A percentile compares a stretch with the other conserved stretches of the same genome.
phyloP scores from a whole-genome alignment of 495 filamentous ascomycete species.

The Neurospora sp. region DNA sequence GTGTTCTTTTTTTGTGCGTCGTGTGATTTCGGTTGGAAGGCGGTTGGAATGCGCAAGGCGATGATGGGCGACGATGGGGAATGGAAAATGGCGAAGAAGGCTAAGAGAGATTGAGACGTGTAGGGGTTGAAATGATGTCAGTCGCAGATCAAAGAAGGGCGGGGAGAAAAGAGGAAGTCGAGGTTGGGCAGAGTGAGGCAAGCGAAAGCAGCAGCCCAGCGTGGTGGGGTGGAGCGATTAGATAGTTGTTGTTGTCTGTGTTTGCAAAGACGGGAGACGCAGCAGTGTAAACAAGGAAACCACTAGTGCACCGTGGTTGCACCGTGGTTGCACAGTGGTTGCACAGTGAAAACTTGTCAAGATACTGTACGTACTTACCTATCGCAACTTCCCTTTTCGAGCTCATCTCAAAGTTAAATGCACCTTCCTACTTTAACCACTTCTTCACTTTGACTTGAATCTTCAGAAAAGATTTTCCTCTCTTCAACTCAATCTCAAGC shows the following conservation, averaged over 20 bases:
- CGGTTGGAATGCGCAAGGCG: constrained; percentile 1
- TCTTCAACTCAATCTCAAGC: neutral
- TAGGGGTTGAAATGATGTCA: constrained; percentile 18
- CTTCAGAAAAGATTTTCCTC: neutral
- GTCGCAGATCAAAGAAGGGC: constrained; percentile 7
- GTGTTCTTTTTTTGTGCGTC: neutral
- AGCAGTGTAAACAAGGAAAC: neutral
- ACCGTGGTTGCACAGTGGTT: neutral
- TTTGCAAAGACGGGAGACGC: neutral
- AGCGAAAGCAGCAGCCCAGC: neutral
- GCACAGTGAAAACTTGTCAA: neutral
- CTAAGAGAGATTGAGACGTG: constrained; percentile 7
- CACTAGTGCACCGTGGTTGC: neutral
- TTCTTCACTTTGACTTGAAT: neutral
- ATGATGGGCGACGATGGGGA: neutral
- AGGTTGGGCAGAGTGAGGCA: neutral
- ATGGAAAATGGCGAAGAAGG: neutral
- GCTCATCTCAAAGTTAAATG: neutral
- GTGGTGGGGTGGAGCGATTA: neutral
- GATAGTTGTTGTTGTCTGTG: neutral
- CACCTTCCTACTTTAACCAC: neutral
- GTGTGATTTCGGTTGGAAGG: neutral
- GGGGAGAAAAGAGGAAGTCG: neutral
- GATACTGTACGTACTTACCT: neutral
- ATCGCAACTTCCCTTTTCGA: neutral